A percentile compares a stretch with the other conserved stretches of the same genome.
Evolutionary conservation across 352 stramenopile genomes (phyloP).

Genomic region (Pythium rhizo-oryzae): DNA sequence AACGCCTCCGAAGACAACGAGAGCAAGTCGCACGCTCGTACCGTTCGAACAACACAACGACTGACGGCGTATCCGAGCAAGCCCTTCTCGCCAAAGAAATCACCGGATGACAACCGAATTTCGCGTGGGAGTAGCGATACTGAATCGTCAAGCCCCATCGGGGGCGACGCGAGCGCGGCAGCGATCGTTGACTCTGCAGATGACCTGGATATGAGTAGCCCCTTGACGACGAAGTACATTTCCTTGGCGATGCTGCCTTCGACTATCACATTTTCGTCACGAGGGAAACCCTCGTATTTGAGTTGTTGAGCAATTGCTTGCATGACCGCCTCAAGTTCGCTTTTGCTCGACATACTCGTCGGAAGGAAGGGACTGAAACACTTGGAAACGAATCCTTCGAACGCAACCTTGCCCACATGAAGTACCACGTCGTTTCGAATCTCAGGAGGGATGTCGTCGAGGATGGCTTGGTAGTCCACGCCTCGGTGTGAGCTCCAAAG

Average conservation of each 20-base stretch:
- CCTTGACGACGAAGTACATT: constrained; percentile 78
- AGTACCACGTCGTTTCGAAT: constrained; percentile 55
- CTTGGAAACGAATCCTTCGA: constrained; percentile 39
- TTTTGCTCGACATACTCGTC: constrained; percentile 35
- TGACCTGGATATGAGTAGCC: constrained; percentile 38
- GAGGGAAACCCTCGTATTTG: constrained; percentile 65
- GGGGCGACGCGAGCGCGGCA: constrained; percentile 11
- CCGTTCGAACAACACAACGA: constrained; percentile 33
- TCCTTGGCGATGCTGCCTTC: constrained; percentile 66
- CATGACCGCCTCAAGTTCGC: constrained; percentile 28
- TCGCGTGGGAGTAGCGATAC: constrained; percentile 33
- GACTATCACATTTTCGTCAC: constrained; percentile 59
- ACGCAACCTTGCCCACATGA: constrained; percentile 45
- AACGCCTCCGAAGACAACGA: constrained; percentile 53
- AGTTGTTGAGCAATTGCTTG: constrained; percentile 47
- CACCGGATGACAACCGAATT: constrained; percentile 51
- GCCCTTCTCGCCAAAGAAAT: constrained; percentile 65
- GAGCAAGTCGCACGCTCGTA: constrained; percentile 37
- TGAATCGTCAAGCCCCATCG: not conserved
- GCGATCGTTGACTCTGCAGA: constrained; percentile 16
- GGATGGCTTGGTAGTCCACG: constrained; percentile 28
- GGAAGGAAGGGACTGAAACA: constrained; percentile 60
- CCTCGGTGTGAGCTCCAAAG: constrained; percentile 32
- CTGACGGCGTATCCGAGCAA: constrained; percentile 59
- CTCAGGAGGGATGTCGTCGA: constrained; percentile 36